Evolutionary conservation across 23 red algal species (phyloP).

Genomic region (Pyropia yezoensis): DNA sequence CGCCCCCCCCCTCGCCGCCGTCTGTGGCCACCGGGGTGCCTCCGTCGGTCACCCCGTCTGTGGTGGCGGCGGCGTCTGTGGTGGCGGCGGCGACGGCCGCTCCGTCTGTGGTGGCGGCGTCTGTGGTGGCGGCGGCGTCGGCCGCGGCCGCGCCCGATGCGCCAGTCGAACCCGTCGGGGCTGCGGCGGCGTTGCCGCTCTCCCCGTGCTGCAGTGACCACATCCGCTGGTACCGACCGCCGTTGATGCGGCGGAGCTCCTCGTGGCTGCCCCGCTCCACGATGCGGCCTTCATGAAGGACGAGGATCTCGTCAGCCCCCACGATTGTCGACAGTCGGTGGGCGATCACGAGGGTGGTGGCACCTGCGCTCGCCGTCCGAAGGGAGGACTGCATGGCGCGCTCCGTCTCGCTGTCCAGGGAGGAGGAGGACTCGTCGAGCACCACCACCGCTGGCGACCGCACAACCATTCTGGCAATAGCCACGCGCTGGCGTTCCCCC

Average conservation of each 20-base stretch:
- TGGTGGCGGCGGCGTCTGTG: no score
- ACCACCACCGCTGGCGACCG: constrained; percentile 72
- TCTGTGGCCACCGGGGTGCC: no score
- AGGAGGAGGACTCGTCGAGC: constrained; percentile 86
- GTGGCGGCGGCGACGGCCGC: no score
- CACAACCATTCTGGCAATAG: constrained; percentile 71
- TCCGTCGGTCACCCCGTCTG: no score
- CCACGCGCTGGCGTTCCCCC: constrained; percentile 87
- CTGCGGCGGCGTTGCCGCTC: no score
- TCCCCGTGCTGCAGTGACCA: background rate
- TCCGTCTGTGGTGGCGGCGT: no score
- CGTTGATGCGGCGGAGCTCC: constrained; percentile 1
- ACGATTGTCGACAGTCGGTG: constrained; percentile 85
- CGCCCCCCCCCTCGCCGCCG: no score
- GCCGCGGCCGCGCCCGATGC: no score
- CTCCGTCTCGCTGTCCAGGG: constrained; percentile 86
- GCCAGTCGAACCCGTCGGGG: no score
- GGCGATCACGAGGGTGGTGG: constrained; percentile 92
- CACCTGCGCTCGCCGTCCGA: constrained; percentile 51
- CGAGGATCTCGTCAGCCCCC: constrained; percentile 68
- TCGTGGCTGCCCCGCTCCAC: constrained; percentile 15
- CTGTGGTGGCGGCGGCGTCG: no score
- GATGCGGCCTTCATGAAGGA: constrained; percentile 51
- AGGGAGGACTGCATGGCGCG: constrained; percentile 77
- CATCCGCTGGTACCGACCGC: constrained; percentile 3